phyloP scores from a whole-genome alignment of 2,329 filamentous ascomycete genomes.

The Fusarium sp. region DNA sequence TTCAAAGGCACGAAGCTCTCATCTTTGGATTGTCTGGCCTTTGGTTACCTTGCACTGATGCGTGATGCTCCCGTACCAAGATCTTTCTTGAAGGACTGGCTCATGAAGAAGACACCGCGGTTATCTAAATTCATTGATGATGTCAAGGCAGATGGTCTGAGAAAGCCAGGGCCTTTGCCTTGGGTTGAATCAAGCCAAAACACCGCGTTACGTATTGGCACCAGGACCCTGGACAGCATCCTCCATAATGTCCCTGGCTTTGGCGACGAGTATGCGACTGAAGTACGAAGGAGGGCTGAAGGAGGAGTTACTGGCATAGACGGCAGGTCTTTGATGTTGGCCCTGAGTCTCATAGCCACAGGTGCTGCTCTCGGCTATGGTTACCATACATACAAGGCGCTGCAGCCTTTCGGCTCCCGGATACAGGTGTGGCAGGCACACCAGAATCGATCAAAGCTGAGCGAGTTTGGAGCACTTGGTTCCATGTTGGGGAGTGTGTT shows the following conservation, averaged over 20 bases:
- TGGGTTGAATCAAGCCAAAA: conserved; percentile 41
- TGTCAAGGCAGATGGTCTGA: conserved; percentile 43
- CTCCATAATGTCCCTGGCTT: conserved; percentile 51
- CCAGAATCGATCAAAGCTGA: conserved; percentile 49
- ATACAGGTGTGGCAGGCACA: conserved; percentile 56
- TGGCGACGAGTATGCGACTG: conserved; percentile 51
- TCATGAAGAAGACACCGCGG: conserved; percentile 48
- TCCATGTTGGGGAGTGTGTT: conserved; percentile 55
- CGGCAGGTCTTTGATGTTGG: conserved; percentile 48
- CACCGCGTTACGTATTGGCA: conserved; percentile 41
- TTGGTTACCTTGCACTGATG: conserved; percentile 83
- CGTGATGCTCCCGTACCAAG: conserved; percentile 61
- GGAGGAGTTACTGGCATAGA: conserved; percentile 49
- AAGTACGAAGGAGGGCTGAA: conserved; percentile 53
- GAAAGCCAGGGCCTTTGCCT: conserved; percentile 41
- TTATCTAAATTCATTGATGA: conserved; percentile 49
- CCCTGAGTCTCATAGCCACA: conserved; percentile 50
- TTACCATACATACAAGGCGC: conserved; percentile 53
- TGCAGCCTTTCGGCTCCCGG: conserved; percentile 59
- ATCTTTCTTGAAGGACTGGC: conserved; percentile 56
- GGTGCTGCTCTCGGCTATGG: conserved; percentile 55
- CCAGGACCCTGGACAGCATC: conserved; percentile 51
- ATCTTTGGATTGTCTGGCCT: conserved; percentile 78
- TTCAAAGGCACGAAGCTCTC: conserved; percentile 44
- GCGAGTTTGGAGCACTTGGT: conserved; percentile 60